These are phyloP conservation scores for Sugiyamaella marilandica DNA, from an alignment of 805 yeast species.

Conservation along the genomic window DNA sequence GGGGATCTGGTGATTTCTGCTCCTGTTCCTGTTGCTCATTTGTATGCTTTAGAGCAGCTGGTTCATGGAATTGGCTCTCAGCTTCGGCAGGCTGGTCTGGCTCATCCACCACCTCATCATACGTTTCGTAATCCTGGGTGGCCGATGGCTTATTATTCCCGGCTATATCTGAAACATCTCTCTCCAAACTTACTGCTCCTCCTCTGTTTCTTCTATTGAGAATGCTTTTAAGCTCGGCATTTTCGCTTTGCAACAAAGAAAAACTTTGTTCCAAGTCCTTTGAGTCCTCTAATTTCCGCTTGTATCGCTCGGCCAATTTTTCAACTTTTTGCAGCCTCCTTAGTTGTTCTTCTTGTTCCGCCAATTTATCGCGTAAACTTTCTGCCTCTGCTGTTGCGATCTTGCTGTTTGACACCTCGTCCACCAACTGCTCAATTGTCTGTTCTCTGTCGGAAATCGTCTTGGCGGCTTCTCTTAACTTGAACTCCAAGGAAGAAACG, in stretches of 20 bases:
- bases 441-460: slow-evolving; percentile 4
- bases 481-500: slow-evolving; percentile 4
- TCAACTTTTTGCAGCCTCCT: slow-evolving; percentile 8
- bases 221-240: neutral
- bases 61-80: neutral
- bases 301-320: slow-evolving; percentile 13
- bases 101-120: neutral
- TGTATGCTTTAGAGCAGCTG: neutral
- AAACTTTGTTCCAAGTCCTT: slow-evolving; percentile 5
- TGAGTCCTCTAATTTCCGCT: slow-evolving; percentile 10
- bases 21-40: neutral
- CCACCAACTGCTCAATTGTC: slow-evolving; percentile 7
- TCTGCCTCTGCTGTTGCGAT: neutral
- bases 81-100: neutral
- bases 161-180: neutral
- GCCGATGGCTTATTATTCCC: neutral
- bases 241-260: slow-evolving; percentile 7
- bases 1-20: neutral
- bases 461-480: neutral
- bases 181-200: neutral
- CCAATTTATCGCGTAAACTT: slow-evolving; percentile 8
- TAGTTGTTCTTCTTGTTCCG: slow-evolving; percentile 4
- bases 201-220: neutral
- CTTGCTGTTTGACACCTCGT: neutral
- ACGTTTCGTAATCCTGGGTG: neutral